These are phyloP conservation scores for Trichosanthes truncata DNA, from an alignment of 306 rosid genomes.

Conservation along the genomic window DNA sequence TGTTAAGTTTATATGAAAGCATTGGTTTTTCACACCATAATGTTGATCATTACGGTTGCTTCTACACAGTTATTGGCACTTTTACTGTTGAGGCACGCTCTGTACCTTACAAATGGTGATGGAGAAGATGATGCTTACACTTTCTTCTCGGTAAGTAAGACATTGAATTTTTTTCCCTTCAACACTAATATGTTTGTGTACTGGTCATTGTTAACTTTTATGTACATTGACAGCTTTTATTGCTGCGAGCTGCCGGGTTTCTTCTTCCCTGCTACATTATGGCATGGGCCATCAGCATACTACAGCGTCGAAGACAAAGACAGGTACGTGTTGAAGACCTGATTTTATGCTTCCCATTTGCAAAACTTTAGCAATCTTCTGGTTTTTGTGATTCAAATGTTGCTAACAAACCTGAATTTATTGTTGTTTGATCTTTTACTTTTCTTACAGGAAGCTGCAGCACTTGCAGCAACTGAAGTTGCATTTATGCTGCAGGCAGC, in stretches of 20 bases:
- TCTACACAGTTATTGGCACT: conserved; percentile 80
- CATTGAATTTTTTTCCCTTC: not conserved
- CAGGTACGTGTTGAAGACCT: conserved; percentile 31
- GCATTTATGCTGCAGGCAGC: conserved; percentile 90
- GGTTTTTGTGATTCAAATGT: not conserved
- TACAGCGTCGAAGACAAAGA: conserved; percentile 96
- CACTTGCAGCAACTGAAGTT: conserved; percentile 92
- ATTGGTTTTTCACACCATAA: conserved; percentile 3
- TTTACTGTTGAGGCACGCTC: conserved; percentile 77
- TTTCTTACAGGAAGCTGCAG: conserved; percentile 76
- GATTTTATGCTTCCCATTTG: not conserved
- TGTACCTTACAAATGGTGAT: conserved; percentile 61
- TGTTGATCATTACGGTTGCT: conserved; percentile 2
- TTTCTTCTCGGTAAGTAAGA: conserved; percentile 61
- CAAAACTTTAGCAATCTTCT: not conserved
- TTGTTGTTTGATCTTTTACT: not conserved
- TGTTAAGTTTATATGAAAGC: not conserved
- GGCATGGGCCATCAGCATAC: conserved; percentile 99
- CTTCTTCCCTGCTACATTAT: conserved; percentile 94
- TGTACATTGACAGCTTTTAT: conserved; percentile 31
- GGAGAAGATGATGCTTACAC: conserved; percentile 58
- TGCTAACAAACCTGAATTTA: not conserved
- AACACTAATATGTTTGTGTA: not conserved
- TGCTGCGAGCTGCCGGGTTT: conserved; percentile 95
- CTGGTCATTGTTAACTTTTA: not conserved